Evolutionary conservation across 306 rosid genomes (phyloP).

Genomic region (Cicer judaicum): DNA sequence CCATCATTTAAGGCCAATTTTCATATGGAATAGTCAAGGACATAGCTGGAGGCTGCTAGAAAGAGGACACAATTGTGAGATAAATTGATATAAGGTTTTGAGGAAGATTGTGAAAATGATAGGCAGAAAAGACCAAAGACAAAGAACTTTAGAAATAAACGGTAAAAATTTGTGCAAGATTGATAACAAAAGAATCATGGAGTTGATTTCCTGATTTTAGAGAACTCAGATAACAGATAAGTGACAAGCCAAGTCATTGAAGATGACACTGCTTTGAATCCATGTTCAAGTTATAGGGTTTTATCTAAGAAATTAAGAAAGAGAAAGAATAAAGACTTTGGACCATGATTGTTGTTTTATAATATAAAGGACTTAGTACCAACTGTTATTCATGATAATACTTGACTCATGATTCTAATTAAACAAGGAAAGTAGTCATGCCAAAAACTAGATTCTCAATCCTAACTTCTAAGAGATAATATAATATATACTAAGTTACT

Average conservation of each 20-base stretch:
- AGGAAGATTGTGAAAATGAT: slow-evolving; percentile 1
- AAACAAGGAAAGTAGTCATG: slow-evolving; percentile 5
- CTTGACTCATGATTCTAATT: background rate
- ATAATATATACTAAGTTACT: background rate
- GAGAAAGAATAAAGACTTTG: slow-evolving; percentile 10
- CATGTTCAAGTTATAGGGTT: background rate
- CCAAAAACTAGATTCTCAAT: background rate
- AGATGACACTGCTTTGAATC: background rate
- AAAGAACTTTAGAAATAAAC: background rate
- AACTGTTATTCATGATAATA: background rate
- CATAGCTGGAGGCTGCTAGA: background rate
- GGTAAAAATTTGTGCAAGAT: slow-evolving; percentile 1
- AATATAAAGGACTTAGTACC: background rate
- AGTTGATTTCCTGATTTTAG: background rate
- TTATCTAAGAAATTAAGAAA: background rate
- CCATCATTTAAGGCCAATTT: too few species aligned
- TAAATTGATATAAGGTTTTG: slow-evolving; percentile 11
- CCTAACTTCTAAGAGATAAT: background rate
- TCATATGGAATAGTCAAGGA: too few species aligned
- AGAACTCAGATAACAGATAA: slow-evolving; percentile 1
- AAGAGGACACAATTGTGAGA: background rate
- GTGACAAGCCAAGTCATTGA: background rate
- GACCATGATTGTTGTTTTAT: background rate
- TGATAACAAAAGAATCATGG: background rate
- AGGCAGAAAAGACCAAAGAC: background rate